phyloP scores from a whole-genome alignment of 352 stramenopile species.

The Pythium plurisporium region DNA sequence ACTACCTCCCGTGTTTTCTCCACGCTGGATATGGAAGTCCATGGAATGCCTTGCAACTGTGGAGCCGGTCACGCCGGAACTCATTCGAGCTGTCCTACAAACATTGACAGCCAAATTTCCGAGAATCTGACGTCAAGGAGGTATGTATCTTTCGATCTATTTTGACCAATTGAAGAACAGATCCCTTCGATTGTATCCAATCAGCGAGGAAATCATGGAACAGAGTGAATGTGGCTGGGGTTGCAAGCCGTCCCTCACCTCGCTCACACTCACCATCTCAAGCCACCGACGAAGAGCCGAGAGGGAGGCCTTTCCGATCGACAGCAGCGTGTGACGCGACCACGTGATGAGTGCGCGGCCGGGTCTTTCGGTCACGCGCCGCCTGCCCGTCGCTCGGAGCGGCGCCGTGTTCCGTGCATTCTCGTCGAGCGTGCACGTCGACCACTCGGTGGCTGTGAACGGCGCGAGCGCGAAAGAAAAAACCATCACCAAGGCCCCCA shows the following conservation, averaged over 20 bases:
- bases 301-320: background rate
- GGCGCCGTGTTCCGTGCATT: conserved; percentile 8
- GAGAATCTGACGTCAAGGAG: conserved; percentile 13
- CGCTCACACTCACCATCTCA: conserved; percentile 7
- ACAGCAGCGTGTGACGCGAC: background rate
- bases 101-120: conserved; percentile 4
- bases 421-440: conserved; percentile 19
- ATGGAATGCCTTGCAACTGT: background rate
- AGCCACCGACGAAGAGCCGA: background rate
- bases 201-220: background rate
- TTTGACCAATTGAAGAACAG: conserved; percentile 6
- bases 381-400: conserved; percentile 4
- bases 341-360: conserved; percentile 18
- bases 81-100: conserved; percentile 12
- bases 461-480: conserved; percentile 6
- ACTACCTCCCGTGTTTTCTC: too few species aligned
- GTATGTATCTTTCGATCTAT: conserved; percentile 2
- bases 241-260: too few species aligned
- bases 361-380: conserved; percentile 6
- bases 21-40: too few species aligned
- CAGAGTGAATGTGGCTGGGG: conserved; percentile 24
- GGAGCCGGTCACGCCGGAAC: conserved; percentile 5
- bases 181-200: conserved; percentile 14
- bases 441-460: conserved; percentile 17
- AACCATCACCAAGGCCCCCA: background rate